Conservation (phyloP, 2,329 filamentous ascomycete genomes). For the Atkinsonella texensis region DNA sequence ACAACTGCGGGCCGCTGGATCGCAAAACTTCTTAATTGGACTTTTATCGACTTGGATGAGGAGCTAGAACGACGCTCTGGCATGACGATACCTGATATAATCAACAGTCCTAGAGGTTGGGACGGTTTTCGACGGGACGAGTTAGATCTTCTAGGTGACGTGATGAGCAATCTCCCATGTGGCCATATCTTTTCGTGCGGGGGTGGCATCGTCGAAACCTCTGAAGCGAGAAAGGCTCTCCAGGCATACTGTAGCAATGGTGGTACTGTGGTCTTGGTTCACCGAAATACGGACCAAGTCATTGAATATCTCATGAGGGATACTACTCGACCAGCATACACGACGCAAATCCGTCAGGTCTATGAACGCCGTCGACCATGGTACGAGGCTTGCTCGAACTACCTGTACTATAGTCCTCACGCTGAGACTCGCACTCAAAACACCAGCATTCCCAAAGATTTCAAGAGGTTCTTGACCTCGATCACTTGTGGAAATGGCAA, state of each 20-base stretch:
- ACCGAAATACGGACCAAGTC: conserved; percentile 76
- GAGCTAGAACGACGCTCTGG: conserved; percentile 67
- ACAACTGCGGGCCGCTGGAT: conserved; percentile 88
- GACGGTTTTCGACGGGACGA: conserved; percentile 77
- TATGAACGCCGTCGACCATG: conserved; percentile 82
- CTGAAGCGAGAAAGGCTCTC: conserved; percentile 66
- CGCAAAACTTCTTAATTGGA: conserved; percentile 59
- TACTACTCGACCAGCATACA: conserved; percentile 83
- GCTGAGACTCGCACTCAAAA: conserved; percentile 17
- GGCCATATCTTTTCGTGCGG: conserved; percentile 87
- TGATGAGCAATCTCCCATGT: conserved; percentile 61
- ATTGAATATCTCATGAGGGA: conserved; percentile 82
- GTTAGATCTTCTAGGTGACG: conserved; percentile 57
- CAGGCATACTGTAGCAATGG: conserved; percentile 60
- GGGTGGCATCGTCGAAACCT: conserved; percentile 81
- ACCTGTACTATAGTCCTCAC: conserved; percentile 79
- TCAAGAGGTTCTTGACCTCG: conserved; percentile 25
- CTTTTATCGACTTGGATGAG: conserved; percentile 76
- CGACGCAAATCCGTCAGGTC: conserved; percentile 82
- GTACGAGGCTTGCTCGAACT: conserved; percentile 89
- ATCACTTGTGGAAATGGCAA: conserved; percentile 32
- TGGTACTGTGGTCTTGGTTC: conserved; percentile 76
- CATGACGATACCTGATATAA: conserved; percentile 75
- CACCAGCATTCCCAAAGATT: conserved; percentile 21
- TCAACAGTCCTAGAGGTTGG: conserved; percentile 64